Conservation (phyloP, 371 early-diverging fungal species). For the Mortierella sp. region DNA sequence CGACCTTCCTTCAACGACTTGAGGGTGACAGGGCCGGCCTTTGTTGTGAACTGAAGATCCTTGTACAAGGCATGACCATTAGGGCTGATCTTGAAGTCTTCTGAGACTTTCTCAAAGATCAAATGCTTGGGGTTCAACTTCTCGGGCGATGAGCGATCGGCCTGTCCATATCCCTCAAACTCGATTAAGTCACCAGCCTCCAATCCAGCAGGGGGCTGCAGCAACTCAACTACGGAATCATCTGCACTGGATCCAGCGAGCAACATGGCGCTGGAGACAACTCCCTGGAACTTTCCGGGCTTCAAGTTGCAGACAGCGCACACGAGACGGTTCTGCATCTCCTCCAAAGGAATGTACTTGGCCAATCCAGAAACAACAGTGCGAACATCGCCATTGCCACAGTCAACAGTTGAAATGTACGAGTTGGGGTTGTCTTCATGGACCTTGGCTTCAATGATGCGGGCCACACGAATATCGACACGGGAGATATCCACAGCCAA, state of each 20-base stretch:
- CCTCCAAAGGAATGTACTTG: constrained; percentile 66
- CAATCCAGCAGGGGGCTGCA: constrained; percentile 59
- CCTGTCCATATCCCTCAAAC: constrained; percentile 55
- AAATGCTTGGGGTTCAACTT: constrained; percentile 71
- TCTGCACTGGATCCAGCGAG: constrained; percentile 61
- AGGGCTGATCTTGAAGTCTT: constrained; percentile 58
- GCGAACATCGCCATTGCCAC: constrained; percentile 69
- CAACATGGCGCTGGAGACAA: constrained; percentile 71
- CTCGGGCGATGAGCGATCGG: constrained; percentile 54
- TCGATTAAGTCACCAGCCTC: constrained; percentile 64
- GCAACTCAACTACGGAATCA: constrained; percentile 54
- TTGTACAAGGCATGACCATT: constrained; percentile 65
- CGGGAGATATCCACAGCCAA: constrained; percentile 50
- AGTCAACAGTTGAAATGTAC: constrained; percentile 67
- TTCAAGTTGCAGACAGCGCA: constrained; percentile 71
- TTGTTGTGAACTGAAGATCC: constrained; percentile 62
- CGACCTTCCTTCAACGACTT: constrained; percentile 56
- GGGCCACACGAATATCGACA: constrained; percentile 65
- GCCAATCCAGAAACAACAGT: constrained; percentile 86
- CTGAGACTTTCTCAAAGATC: constrained; percentile 66
- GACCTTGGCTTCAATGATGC: constrained; percentile 60
- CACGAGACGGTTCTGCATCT: constrained; percentile 61
- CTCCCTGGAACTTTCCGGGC: constrained; percentile 70
- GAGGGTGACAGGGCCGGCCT: constrained; percentile 57
- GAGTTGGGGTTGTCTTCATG: constrained; percentile 63